Percentiles rank a stretch among this genome's conserved stretches.
These are phyloP conservation scores for Apiotrichum akiyoshidainum DNA, from an alignment of 1,284 basidiomycete genomes.

Conservation along the genomic window DNA sequence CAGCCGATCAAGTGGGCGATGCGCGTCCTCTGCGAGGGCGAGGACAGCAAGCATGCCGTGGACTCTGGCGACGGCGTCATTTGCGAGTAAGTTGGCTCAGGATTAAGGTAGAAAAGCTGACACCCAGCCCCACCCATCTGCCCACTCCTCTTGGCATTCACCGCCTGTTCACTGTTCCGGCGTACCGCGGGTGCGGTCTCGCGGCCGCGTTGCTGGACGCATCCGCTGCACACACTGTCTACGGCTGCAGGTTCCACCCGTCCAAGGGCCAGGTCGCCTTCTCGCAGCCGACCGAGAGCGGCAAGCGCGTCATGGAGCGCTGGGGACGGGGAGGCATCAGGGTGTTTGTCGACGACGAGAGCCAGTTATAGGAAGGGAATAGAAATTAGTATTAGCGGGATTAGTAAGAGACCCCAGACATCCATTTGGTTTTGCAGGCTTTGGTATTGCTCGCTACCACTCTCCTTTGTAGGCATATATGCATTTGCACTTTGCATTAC, in stretches of 20 bases:
- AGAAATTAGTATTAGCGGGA: too few relatives aligned
- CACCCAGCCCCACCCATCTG: constrained; percentile 40
- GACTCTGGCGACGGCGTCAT: constrained; percentile 48
- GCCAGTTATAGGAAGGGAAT: constrained; percentile 29
- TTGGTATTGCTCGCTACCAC: background rate
- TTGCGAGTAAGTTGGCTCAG: constrained; percentile 50
- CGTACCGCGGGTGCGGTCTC: constrained; percentile 43
- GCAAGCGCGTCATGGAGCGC: constrained; percentile 45
- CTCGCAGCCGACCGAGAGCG: constrained; percentile 53
- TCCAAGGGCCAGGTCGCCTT: constrained; percentile 48
- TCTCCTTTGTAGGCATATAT: background rate
- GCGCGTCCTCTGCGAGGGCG: constrained; percentile 35
- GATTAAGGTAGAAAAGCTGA: background rate
- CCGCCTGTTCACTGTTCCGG: constrained; percentile 51
- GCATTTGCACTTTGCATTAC: background rate
- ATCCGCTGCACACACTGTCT: constrained; percentile 45
- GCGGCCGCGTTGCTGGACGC: constrained; percentile 45
- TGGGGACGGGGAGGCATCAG: constrained; percentile 45
- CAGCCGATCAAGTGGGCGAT: constrained; percentile 51
- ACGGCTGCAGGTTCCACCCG: constrained; percentile 48
- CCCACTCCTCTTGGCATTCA: constrained; percentile 53
- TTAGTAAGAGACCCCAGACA: too few relatives aligned
- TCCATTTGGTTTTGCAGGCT: too few relatives aligned
- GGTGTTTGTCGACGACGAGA: constrained; percentile 50
- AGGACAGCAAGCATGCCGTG: constrained; percentile 24